phyloP scores from a whole-genome alignment of 176 grass and related monocot genomes.

The Musa itinerans region DNA sequence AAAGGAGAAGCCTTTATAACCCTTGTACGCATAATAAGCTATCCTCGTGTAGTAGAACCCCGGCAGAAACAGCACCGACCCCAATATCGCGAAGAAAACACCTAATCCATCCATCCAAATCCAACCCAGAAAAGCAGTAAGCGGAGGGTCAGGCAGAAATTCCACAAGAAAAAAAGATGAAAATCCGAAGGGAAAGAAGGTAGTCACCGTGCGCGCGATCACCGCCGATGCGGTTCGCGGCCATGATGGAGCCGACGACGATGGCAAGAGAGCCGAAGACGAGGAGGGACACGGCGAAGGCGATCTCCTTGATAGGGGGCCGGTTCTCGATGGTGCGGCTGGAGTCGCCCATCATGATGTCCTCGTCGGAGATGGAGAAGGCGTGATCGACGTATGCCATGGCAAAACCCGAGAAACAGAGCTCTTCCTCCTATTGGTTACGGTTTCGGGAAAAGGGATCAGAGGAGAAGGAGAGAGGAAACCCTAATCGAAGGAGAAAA shows the following conservation, averaged over 20 bases:
- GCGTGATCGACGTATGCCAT: constrained; percentile 99
- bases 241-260: constrained; percentile 56
- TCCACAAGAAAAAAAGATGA: background rate
- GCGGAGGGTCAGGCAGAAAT: background rate
- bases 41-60: constrained; percentile 97
- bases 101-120: constrained; percentile 31
- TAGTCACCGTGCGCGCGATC: constrained; percentile 72
- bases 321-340: constrained; percentile 36
- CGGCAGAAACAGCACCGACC: constrained; percentile 79
- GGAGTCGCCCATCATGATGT: constrained; percentile 64
- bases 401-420: background rate
- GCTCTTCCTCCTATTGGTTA: background rate
- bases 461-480: background rate
- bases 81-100: constrained; percentile 82
- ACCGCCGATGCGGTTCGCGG: constrained; percentile 64
- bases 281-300: constrained; percentile 85
- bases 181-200: background rate
- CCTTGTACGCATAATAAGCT: constrained; percentile 87
- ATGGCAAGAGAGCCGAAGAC: constrained; percentile 62
- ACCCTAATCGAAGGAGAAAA: background rate
- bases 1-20: constrained; percentile 91
- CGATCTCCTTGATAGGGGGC: constrained; percentile 89
- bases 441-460: background rate
- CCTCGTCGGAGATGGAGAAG: constrained; percentile 93
- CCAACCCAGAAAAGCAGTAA: background rate